A percentile compares a stretch with the other conserved stretches of the same genome.
phyloP scores from a whole-genome alignment of 2,329 filamentous ascomycete genomes.

The Alternaria arborescens region DNA sequence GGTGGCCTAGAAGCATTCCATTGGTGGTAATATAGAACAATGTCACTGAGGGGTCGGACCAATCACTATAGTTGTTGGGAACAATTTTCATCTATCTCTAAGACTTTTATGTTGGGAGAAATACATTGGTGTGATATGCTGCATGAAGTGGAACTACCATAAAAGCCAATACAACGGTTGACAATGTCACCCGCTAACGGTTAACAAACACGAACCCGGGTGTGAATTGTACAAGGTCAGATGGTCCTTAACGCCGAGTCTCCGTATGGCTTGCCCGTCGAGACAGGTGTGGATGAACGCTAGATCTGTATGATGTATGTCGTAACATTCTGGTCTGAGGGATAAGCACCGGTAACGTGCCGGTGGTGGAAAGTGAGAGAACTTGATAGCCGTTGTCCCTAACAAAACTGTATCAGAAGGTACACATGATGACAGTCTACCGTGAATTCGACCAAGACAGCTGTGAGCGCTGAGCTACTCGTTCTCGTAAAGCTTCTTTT shows the following conservation, averaged over 20 bases:
- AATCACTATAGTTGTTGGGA: neutral
- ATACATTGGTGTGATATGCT: neutral
- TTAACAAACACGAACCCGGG: neutral
- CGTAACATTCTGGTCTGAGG: neutral
- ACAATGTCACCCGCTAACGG: neutral
- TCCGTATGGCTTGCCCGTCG: neutral
- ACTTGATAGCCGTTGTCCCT: neutral
- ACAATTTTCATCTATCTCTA: neutral
- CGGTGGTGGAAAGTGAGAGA: neutral
- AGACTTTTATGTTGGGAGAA: neutral
- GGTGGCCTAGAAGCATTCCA: neutral
- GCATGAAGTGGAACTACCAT: neutral
- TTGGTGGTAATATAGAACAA: neutral
- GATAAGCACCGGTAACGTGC: neutral
- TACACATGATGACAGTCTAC: neutral
- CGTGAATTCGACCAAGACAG: neutral
- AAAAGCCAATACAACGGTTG: neutral
- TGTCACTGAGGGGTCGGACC: neutral
- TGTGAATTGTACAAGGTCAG: neutral
- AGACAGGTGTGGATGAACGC: neutral
- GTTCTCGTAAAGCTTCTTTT: conserved; percentile 48
- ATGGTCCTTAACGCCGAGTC: neutral
- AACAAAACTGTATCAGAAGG: neutral
- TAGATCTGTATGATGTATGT: neutral
- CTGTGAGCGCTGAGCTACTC: conserved; percentile 1